phyloP scores from a whole-genome alignment of 805 yeast genomes.

The Scheffersomyces spartinae region DNA sequence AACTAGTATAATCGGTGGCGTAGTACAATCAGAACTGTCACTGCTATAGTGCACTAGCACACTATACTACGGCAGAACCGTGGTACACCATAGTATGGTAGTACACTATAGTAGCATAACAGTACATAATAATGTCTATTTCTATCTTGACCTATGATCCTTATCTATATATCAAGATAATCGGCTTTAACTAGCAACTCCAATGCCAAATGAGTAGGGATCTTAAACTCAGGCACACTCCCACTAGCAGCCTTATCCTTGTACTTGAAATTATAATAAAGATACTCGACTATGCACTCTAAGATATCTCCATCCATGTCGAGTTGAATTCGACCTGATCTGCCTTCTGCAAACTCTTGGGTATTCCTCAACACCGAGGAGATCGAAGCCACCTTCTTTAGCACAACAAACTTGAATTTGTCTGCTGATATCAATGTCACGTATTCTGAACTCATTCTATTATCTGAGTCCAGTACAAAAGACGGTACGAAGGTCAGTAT shows the following conservation, averaged over 20 bases:
- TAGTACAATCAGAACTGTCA: too few species aligned
- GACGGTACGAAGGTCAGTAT: too few species aligned
- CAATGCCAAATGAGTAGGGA: slow-evolving; percentile 89
- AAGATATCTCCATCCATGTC: slow-evolving; percentile 65
- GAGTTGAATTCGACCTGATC: slow-evolving; percentile 41
- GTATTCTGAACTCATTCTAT: slow-evolving; percentile 16
- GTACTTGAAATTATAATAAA: slow-evolving; percentile 65
- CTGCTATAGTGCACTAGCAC: too few species aligned
- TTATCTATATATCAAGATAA: slow-evolving; percentile 52
- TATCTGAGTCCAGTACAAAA: too few species aligned
- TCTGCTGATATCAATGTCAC: slow-evolving; percentile 69
- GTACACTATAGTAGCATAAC: too few species aligned
- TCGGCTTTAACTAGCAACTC: slow-evolving; percentile 92
- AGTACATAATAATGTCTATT: too few species aligned
- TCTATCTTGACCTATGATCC: too few species aligned
- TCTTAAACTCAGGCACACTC: slow-evolving; percentile 73
- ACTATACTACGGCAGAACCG: too few species aligned
- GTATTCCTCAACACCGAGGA: slow-evolving; percentile 45
- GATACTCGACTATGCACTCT: slow-evolving; percentile 74
- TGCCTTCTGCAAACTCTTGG: slow-evolving; percentile 45
- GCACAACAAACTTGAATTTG: slow-evolving; percentile 46
- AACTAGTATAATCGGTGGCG: too few species aligned
- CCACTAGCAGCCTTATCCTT: slow-evolving; percentile 37
- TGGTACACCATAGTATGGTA: too few species aligned
- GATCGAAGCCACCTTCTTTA: slow-evolving; percentile 68